These are phyloP conservation scores for Vanrija sp. DNA, from an alignment of 1,284 basidiomycete genomes.

Conservation along the genomic window DNA sequence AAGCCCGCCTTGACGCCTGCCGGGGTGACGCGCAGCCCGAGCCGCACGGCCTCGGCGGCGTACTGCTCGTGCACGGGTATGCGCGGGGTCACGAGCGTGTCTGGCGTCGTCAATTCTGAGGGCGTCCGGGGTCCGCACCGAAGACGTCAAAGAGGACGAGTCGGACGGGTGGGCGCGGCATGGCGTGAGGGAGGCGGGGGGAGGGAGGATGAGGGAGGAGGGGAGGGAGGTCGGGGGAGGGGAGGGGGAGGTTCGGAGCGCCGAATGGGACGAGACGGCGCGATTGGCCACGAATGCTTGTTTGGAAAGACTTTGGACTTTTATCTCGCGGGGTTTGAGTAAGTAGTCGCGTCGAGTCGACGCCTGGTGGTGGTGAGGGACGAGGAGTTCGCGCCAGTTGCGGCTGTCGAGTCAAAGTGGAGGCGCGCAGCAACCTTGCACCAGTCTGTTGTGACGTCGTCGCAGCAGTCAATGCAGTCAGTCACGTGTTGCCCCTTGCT, in stretches of 20 bases:
- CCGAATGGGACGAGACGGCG: background rate
- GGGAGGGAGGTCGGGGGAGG: background rate
- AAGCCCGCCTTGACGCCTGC: constrained; percentile 39
- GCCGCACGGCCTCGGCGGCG: constrained; percentile 40
- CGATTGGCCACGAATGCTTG: background rate
- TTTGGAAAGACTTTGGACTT: background rate
- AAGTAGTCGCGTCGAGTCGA: no score
- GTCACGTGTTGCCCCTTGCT: no score
- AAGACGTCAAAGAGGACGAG: constrained; percentile 50
- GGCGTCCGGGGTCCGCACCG: constrained; percentile 24
- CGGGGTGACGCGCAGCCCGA: constrained; percentile 38
- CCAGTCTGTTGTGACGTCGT: no score
- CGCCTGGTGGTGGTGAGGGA: no score
- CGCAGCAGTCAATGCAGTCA: no score
- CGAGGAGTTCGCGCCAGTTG: no score
- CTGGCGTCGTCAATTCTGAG: constrained; percentile 13
- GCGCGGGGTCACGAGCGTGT: constrained; percentile 48
- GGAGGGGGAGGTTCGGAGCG: background rate
- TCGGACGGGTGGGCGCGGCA: constrained; percentile 24
- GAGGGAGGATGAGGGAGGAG: background rate
- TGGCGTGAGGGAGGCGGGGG: background rate
- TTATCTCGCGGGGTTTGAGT: no score
- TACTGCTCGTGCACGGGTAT: constrained; percentile 48
- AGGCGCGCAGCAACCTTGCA: background rate
- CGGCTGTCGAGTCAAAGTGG: background rate